A percentile compares a stretch with the other conserved stretches of the same genome.
These are phyloP conservation scores for Geranium brycei DNA, from an alignment of 345 rosid species.

Conservation along the genomic window DNA sequence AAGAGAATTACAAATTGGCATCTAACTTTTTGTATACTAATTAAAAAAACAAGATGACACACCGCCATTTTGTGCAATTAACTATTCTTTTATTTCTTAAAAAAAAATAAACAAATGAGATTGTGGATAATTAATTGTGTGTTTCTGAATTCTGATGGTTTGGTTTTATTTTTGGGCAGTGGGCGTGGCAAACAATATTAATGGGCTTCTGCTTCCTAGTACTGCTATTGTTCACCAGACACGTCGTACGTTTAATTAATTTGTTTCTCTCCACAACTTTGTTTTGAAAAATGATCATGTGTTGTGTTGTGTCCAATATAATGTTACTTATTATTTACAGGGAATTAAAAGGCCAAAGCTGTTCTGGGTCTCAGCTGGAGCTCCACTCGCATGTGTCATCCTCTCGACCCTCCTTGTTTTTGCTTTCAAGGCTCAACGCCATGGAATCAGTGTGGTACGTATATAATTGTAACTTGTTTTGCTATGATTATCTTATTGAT, in stretches of 20 bases:
- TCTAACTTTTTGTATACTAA: too few relatives aligned
- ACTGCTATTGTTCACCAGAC: conserved; percentile 57
- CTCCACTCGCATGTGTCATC: conserved; percentile 66
- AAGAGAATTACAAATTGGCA: too few relatives aligned
- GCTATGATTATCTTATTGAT: too few relatives aligned
- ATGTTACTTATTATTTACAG: conserved; percentile 19
- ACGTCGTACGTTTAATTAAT: conserved; percentile 40
- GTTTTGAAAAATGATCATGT: too few relatives aligned
- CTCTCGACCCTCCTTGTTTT: conserved; percentile 69
- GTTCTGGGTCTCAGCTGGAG: conserved; percentile 81
- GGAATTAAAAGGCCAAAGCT: conserved; percentile 63
- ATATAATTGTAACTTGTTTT: too few relatives aligned
- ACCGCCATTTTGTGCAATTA: too few relatives aligned
- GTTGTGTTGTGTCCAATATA: not conserved
- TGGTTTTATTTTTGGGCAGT: conserved; percentile 31
- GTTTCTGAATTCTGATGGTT: not conserved
- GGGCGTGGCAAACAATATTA: conserved; percentile 92
- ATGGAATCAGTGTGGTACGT: conserved; percentile 54
- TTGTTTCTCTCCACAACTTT: not conserved
- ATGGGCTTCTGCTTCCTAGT: conserved; percentile 78
- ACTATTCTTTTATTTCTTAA: too few relatives aligned
- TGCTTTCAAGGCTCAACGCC: conserved; percentile 59
- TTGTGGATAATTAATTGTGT: too few relatives aligned
- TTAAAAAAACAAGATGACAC: too few relatives aligned
- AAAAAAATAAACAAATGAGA: too few relatives aligned